Base-by-base conservation (phyloP, 805 yeast species). In the Cyberlindnera saturnus region DNA sequence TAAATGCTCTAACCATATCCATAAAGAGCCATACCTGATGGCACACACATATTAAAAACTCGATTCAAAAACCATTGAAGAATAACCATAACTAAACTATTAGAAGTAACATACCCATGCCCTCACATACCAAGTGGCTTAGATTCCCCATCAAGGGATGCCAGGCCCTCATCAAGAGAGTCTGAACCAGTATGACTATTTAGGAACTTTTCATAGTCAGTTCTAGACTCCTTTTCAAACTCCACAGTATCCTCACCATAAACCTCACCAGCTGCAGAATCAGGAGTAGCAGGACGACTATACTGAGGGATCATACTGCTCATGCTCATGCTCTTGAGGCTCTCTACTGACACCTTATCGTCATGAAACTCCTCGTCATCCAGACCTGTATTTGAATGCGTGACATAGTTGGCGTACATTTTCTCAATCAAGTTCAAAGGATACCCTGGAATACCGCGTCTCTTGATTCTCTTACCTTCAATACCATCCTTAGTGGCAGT, bases 401-500 rank as follows among this genome's bases (percentile, higher is more conserved):
- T 41, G 18, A 51, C 47, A 39, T 53, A 44, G 41, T 51, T 55
- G 26, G 56, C 46, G 32, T 55, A 57, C 71, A 66, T 64, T 36
- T 65, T 53, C 37, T 64, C 62, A 36, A 68, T 58, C 42, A 67
- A 48, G 31, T 63, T 61, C 41, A 66, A 47, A 2, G 72, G 65
- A 43, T 67, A 67, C 6, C 62, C 65, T 5, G 72, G 70, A 18
- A 66, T 65, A 2, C 69, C 72, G 10, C 49, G 42, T 37, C 81
- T 63, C 51, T 71, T 77, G 36, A 77, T 65, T 38, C 74, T 63
- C 46, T 75, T 73, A 5, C 89, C 89, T 55, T 82, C 86, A 4
- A 81, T 60, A 0, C 89, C 88, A 58, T 82, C 88, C 51, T 82
- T 82, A 15, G 86, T 80, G 18, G 88, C 88, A 5, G 83, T 80